Evolutionary conservation across 495 filamentous ascomycete species (phyloP), one percentile per base, ranked within the genome.

Genomic region (Aspergillus cristatus): DNA sequence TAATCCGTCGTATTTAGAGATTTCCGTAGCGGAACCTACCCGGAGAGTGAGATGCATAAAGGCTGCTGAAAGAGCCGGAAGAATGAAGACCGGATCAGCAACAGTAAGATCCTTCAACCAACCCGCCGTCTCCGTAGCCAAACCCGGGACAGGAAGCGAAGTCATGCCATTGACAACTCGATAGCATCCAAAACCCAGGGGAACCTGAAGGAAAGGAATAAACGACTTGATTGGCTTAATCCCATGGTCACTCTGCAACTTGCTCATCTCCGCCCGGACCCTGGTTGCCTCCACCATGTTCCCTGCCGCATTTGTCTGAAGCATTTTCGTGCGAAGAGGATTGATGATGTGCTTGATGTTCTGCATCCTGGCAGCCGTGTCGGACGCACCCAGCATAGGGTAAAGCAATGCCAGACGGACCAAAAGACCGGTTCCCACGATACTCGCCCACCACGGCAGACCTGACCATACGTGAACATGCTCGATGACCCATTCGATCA

Each of bases 21-120:
- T 28, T 8, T 13, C 7, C 12, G 12, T 5, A n/a, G n/a, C n/a
- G n/a, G 13, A 39, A 71, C 73, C 28, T 68, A 86, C 81, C 61
- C 60, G 69, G 20, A 84, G 55, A 35, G 76, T 65, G 7, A 62
- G 32, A 39, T 75, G 70, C 47, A 83, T 65, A 7, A 69, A 34
- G 2, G 45, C 40, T 2, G 71, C 65, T 2, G 74, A 65, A 1
- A 57, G 14, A 6, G 75, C 16, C 0, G 91, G 91, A n/a, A 97
- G 54, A 25, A 90, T 60, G 42, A 65, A 84, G 33, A 64, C 75
- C 0, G 93, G 89, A 57, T 99, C 91, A 1, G 73, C 37, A 8
- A 82, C 53, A 1, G 89, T 83, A 38, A 99, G 61, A 50, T 99
- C 82, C 3, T 59, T 59, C 45, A 97, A 74, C 93, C 93, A 97